Percentiles rank a stretch among this genome's conserved stretches.
Evolutionary conservation across 192 early-diverging fungal species (phyloP).

Genomic region (Podila minutissima): DNA sequence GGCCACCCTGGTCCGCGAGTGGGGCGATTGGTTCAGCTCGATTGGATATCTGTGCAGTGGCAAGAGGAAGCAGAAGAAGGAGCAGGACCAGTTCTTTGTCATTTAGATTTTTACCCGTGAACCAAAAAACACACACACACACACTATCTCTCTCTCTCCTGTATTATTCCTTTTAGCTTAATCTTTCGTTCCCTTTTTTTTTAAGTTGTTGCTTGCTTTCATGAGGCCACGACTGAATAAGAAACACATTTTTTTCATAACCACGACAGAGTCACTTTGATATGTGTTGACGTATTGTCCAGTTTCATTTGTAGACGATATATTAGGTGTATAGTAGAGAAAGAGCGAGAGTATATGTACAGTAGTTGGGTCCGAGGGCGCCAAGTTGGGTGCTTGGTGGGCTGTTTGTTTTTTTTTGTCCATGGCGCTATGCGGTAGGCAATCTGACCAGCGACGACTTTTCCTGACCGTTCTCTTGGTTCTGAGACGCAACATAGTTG

Average conservation of each 20-base stretch:
- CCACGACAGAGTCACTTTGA: no score
- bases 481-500: conserved; percentile 22
- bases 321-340: no score
- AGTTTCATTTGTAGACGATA: no score
- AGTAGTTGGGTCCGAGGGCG: no score
- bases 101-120: conserved; percentile 1
- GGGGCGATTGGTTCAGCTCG: conserved; percentile 56
- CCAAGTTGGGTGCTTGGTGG: no score
- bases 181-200: no score
- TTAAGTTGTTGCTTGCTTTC: no score
- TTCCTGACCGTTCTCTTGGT: conserved; percentile 23
- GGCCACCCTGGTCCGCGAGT: conserved; percentile 51
- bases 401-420: no score
- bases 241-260: no score
- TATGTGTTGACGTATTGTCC: no score
- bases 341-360: no score
- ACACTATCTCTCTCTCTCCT: neutral
- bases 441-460: conserved; percentile 35
- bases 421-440: conserved; percentile 11
- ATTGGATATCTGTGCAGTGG: conserved; percentile 32
- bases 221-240: no score
- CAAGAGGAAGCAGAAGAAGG: conserved; percentile 46
- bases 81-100: conserved; percentile 62
- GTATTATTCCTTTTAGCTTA: neutral
- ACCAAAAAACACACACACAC: neutral